Base-by-base conservation (phyloP, 768 basidiomycete species). In the Tylopilus vinaceipallidus region DNA sequence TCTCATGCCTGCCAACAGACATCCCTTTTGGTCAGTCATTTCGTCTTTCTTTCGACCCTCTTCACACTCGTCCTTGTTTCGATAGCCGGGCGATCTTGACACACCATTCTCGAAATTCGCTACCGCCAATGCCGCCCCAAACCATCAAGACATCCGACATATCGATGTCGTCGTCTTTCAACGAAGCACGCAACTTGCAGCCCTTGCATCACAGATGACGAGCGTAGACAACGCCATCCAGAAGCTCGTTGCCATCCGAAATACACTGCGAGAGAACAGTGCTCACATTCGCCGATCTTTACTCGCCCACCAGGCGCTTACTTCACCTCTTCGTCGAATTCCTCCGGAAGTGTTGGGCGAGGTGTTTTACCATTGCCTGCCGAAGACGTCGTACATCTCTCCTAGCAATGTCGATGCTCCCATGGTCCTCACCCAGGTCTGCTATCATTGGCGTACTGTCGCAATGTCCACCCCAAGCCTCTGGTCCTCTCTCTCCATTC, bases 281-380 rank as follows among this genome's bases (percentile, higher is more conserved):
- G 30, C 38, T 16, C 57, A 36, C 20, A 47, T 66, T 20, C 55
- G 51, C 19, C 43, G 37, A 27, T 69, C 66, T 1, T 36, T 70
- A 6, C 27, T 57, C 26, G 50, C 45, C 35, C 65, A 68, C 43
- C 49, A 52, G 42, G 61, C 63, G 27, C 56, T 64, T 16, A 50
- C 33, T 27, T 56, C 69, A 3, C 38, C 59, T 11, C 32, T 43
- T 27, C 49, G 47, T 37, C 57, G 51, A 2, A 35, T 63, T 26
- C 68, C 70, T 2, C 66, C 68, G 35, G 68, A 69, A 39, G 52
- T 69, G 12, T 42, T 66, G 23, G 61, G 68, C 2, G 59, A 68
- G 38, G 53, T 71, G 16, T 69, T 69, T 49, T 55, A 50, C 32
- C 54, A 59, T 20, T 69, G 62, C 47, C 42, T 71, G 5, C 55